Evolutionary conservation across 495 filamentous ascomycete species (phyloP), one percentile per base, ranked within the genome.

Genomic region (Aspergillus saccharolyticus): DNA sequence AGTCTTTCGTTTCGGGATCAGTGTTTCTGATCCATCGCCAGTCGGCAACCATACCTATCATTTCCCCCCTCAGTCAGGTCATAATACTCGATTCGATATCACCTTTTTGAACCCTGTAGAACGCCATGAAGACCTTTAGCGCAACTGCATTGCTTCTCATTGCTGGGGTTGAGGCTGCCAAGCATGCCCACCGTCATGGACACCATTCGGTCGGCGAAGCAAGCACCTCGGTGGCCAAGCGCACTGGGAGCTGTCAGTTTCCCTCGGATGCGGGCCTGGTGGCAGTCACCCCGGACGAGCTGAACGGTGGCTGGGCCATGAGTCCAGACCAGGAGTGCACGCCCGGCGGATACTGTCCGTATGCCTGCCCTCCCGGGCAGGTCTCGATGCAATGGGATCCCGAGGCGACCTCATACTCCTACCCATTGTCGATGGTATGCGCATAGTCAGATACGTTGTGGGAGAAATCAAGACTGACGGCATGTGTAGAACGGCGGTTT

Each of bases 271-370:
- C 83, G 20, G 88, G 89, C 42, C 70, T 92, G 61, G 81, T 91
- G 45, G 68, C 79, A 30, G 79, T 93, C 24, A 87, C 84, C 4
- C 87, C 89, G 7, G 78, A 75, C 49, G 66, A 60, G 22, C 59
- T 72, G 63, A 94, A 94, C 72, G 88, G 78, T 33, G 89, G 89
- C 57, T 94, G 89, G 85, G 89, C 89, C 33, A 86, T 94, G 83
- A 88, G 86, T 64, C 87, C 88, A 8, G 82, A 94, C 71, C 81
- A 90, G 66, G 67, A 80, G 21, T 94, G 89, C 66, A 72, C 74
- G 46, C 80, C 86, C 6, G 87, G 84, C 16, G 83, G 74, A 56
- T 91, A 84, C 70, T 94, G 89, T 65, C 89, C 89, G 4, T 86
- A 89, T 57, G 89, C 89, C 43, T 94, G 89, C 59, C 85, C 84